Base-by-base conservation (phyloP, 768 basidiomycete genomes). In the Kwoniella newhampshirensis region DNA sequence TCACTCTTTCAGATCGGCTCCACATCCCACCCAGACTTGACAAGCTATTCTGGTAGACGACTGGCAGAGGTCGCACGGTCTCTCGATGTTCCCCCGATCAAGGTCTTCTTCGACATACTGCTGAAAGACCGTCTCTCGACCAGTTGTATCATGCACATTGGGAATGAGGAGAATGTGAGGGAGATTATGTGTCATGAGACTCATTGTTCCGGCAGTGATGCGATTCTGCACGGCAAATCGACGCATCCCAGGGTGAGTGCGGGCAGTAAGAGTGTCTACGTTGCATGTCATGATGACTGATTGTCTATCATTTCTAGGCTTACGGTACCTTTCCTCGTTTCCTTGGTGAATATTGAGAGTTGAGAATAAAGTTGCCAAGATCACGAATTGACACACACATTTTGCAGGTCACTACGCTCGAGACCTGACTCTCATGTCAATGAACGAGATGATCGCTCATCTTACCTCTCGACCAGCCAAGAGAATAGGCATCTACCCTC, bases 121-220 rank as follows among this genome's bases (percentile, higher is more conserved):
- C 15, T 50, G 9, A 67, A 66, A 46, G 74, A 75, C 52, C 39
- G 54, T n/a, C 52, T 75, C 12, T 59, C 65, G 7, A 75, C 74
- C 1, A 65, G 62, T 28, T 69, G 63, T 40, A 42, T 75, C 35
- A 70, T 74, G 67, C 74, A 75, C 54, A 61, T 68, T 8, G 74
- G 73, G 1, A 60, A 74, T 44, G 74, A 75, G 54, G 71, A 73
- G 51, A 75, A 75, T 51, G 74, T 75, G 15, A 57, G 59, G 52
- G 25, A 35, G 40, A 74, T 75, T 23, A 67, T 75, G 67, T 43
- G 48, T 23, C 71, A 74, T 51, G 60, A 60, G 23, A 59, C 55
- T n/a, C 74, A 75, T 49, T 67, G 64, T 53, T 53, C 61, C 1
- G 74, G 74, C 13, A 71, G 66, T 48, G 74, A 75, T 64, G 74